Conservation (phyloP, 352 stramenopile species). For the Albugo laibachii region DNA sequence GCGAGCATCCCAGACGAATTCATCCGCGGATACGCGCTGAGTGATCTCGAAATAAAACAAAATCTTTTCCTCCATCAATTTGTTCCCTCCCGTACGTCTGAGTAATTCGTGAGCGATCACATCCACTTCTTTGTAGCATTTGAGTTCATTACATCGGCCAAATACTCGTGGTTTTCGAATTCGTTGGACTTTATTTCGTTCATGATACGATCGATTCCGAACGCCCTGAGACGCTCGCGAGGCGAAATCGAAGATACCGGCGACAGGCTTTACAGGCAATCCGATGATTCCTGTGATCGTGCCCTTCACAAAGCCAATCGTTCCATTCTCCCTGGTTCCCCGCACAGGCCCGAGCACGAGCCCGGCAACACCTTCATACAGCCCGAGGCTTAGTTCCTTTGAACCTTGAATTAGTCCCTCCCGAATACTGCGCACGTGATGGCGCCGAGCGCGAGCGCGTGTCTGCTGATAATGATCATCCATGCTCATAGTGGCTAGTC, state of each 20-base stretch:
- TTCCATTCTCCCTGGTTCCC: conserved; percentile 52
- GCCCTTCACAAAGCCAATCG: conserved; percentile 65
- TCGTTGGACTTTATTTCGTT: conserved; percentile 54
- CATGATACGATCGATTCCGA: conserved; percentile 60
- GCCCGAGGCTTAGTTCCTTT: conserved; percentile 61
- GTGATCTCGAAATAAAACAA: conserved; percentile 79
- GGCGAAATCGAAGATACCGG: conserved; percentile 80
- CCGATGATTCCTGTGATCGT: conserved; percentile 78
- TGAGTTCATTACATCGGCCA: conserved; percentile 77
- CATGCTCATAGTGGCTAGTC: conserved; percentile 65
- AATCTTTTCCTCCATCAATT: conserved; percentile 64
- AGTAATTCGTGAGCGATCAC: conserved; percentile 72
- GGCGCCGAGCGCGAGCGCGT: conserved; percentile 46
- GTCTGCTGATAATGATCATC: conserved; percentile 79
- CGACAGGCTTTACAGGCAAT: conserved; percentile 68
- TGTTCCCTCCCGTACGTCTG: conserved; percentile 40
- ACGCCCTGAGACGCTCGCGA: conserved; percentile 72
- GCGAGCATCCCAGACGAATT: conserved; percentile 58
- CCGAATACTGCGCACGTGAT: conserved; percentile 53
- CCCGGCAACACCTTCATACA: conserved; percentile 69
- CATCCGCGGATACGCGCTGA: conserved; percentile 43
- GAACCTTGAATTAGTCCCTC: conserved; percentile 72
- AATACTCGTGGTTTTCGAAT: conserved; percentile 70
- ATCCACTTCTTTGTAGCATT: conserved; percentile 78
- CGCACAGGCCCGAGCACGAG: conserved; percentile 68